Conservation (phyloP, 352 stramenopile species). For the Phytophthora niederhauseri region DNA sequence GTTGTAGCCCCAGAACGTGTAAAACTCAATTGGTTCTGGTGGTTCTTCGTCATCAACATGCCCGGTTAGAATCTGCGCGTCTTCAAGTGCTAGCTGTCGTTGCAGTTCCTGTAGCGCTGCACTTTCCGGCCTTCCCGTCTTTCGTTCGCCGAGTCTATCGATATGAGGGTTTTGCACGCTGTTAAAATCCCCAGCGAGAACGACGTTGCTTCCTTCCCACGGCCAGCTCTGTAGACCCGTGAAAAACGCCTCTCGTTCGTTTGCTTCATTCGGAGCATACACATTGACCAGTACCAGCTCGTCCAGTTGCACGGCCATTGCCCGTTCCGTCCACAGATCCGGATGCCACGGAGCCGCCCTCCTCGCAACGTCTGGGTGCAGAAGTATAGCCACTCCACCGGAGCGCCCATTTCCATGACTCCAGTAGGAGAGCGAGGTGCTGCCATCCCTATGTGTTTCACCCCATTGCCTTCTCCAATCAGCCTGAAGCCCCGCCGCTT, state of each 20-base stretch:
- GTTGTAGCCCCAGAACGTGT: not conserved
- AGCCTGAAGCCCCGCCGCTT: not conserved
- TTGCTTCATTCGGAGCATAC: not conserved
- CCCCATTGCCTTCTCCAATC: not conserved
- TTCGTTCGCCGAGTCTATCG: not conserved
- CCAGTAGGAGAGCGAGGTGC: not conserved
- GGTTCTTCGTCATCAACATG: not conserved
- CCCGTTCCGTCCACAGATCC: not conserved
- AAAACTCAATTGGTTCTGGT: not conserved
- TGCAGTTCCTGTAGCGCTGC: not conserved
- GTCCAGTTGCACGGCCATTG: not conserved
- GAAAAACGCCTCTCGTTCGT: not conserved
- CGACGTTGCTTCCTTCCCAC: not conserved
- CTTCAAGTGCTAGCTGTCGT: not conserved
- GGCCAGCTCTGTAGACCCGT: not conserved
- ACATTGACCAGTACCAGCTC: not conserved
- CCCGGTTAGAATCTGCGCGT: not conserved
- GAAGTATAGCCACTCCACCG: not conserved
- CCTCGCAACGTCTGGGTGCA: not conserved
- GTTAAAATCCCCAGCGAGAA: conserved; percentile 4
- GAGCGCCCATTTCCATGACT: not conserved
- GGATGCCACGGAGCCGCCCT: not conserved
- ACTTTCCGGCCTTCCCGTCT: not conserved
- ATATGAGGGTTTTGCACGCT: conserved; percentile 7
- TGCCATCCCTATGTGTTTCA: too few relatives aligned